Conservation (phyloP, 257 asterid genomes). For the Salvia hispanica region DNA sequence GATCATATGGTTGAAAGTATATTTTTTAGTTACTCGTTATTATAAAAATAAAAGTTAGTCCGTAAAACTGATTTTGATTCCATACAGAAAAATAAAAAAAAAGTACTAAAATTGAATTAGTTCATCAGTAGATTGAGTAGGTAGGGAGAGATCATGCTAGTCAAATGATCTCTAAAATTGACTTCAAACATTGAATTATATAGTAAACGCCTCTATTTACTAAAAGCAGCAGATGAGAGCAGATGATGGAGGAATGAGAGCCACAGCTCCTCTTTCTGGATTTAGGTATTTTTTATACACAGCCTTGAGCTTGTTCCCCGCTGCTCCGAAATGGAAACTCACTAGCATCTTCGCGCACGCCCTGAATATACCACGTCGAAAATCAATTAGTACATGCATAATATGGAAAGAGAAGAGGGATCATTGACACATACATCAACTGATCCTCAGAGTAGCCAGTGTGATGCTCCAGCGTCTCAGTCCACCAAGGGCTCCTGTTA, state of each 20-base stretch:
- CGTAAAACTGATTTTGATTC: too few relatives aligned
- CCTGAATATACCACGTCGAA: constrained; percentile 34
- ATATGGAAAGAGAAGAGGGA: not conserved
- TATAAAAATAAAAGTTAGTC: too few relatives aligned
- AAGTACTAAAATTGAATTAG: too few relatives aligned
- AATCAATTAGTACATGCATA: not conserved
- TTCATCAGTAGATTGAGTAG: too few relatives aligned
- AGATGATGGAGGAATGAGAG: constrained; percentile 70
- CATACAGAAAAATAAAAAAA: too few relatives aligned
- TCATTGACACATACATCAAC: constrained; percentile 39
- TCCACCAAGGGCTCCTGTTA: constrained; percentile 60
- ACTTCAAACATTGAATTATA: not conserved
- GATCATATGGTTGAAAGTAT: too few relatives aligned
- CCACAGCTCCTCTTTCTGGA: constrained; percentile 66
- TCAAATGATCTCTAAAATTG: constrained; percentile 35
- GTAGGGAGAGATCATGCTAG: constrained; percentile 24
- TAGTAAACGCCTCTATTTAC: constrained; percentile 13
- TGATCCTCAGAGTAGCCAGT: constrained; percentile 68
- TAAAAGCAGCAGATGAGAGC: constrained; percentile 26
- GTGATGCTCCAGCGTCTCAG: constrained; percentile 69
- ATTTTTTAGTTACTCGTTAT: too few relatives aligned
- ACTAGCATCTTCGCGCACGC: constrained; percentile 67
- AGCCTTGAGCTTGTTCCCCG: constrained; percentile 67
- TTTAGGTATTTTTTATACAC: constrained; percentile 51
- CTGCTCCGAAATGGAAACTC: constrained; percentile 50